Base-by-base conservation (phyloP, 306 rosid species). In the Datisca glomerata region DNA sequence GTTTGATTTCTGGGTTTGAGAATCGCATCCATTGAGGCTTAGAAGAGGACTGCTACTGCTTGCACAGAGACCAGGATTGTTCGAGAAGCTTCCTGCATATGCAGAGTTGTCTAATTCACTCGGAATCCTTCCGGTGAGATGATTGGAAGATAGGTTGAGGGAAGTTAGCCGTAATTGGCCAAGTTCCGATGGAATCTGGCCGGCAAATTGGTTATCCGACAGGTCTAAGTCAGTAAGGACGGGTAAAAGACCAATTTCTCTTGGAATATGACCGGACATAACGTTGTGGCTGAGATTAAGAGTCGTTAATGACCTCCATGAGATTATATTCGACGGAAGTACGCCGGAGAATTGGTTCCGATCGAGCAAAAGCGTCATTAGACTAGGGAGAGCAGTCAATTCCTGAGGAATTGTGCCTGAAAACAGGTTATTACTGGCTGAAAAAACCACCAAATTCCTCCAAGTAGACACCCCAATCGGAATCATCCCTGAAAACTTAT, bases 1-100 rank as follows among this genome's bases (percentile, higher is more conserved):
- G 54, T 63, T 59, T 17, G 64, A 14, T 4, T 29, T 49, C 43
- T 12, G 51, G 22, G 43, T 9, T 15, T 41, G 24, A 20, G 55
- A 47, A 51, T 59, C 41, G 65, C 93, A 83, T 23, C 18, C 32
- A 12, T 38, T 38, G 45, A 80, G 36, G 36, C 61, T 70, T 41
- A 64, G 16, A 37, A 18, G 8, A 4, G 45, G 22, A 5, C n/a
- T 65, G 29, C 60, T 71, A 5, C n/a, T 65, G 29, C 60, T 71
- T 1, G 73, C 36, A 44, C 91, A 83, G 1, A 89, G 93, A 24
- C 71, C 76, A 18, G 70, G 54, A 55, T 89, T 80, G 67, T 78
- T 37, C 71, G 76, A 68, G 74, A 89, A 84, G 79, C 80, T 75
- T 18, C 3, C 41, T 4, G 39, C 54, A 66, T 12, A 68, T 0